Evolutionary conservation across 257 asterid species (phyloP), one percentile per base, ranked within the genome.

Genomic region (Rehmannia glutinosa): DNA sequence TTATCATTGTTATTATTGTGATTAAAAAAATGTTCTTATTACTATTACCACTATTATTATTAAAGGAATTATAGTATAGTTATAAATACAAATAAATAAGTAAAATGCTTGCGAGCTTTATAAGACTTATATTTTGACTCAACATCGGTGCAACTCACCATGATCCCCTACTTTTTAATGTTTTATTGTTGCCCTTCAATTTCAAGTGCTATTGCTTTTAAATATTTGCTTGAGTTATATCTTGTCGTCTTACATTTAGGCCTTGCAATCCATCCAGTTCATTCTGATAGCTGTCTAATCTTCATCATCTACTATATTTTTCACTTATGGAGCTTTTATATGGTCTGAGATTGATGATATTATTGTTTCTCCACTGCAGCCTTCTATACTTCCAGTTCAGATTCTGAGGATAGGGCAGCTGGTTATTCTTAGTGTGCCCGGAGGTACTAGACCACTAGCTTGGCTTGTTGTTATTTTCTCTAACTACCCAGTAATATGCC

Each of bases 361-460:
- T 24, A 61, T 15, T 66, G 3, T 63, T 52, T 75, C 38, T 72
- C 49, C 65, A 17, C 77, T 76, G 79, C 90, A 94, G 99, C 99
- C 99, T 70, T 81, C 95, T 13, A 73, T 94, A 72, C 97, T 94
- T 85, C 99, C 99, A 12, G 64, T 94, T 78, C 99, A 94, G 86
- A 87, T 88, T 67, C 74, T 94, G 79, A 84, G 92, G 85, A 87
- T 94, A 62, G 99, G 99, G 58, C 96, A 94, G 78, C 81, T 94
- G 81, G 95, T 81, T 66, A 83, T 89, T 81, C 95, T 92, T 68
- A 80, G 84, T 62, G 97, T 87, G 46, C 98, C 96, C 75, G 99
- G 99, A 85, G 98, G 97, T 90, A 84, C 46, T n/a, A n/a, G n/a
- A n/a, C n/a, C n/a, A n/a, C n/a, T 64, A 30, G 42, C 57, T 55